Percentiles rank a stretch among this genome's conserved stretches.
Evolutionary conservation across 768 basidiomycete genomes (phyloP).

Genomic region (Antrodiella citrinella): DNA sequence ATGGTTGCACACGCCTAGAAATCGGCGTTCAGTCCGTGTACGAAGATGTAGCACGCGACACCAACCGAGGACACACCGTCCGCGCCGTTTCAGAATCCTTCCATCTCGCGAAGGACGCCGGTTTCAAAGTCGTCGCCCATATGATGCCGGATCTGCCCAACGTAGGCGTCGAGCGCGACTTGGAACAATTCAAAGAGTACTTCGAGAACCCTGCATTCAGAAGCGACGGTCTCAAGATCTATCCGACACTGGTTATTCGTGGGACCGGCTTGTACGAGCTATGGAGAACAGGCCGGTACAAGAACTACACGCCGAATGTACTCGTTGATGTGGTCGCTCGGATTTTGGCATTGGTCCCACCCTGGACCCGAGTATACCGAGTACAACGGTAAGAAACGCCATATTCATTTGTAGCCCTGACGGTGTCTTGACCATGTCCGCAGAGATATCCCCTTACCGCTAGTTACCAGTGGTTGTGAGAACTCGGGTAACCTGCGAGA

Average conservation of each 20-base stretch:
- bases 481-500: constrained; percentile 97
- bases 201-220: constrained; percentile 98
- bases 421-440: not conserved
- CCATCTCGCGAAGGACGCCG: constrained; percentile 96
- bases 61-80: constrained; percentile 97
- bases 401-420: not conserved
- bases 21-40: constrained; percentile 99
- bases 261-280: constrained; percentile 95
- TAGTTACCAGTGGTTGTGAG: constrained; percentile 95
- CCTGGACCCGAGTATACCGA: constrained; percentile 97
- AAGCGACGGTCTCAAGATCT: constrained; percentile 96
- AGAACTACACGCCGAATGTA: constrained; percentile 99
- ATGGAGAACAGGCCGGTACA: constrained; percentile 95
- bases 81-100: constrained; percentile 95
- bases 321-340: constrained; percentile 95
- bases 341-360: constrained; percentile 92
- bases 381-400: constrained; percentile 68
- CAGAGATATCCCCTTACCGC: constrained; percentile 94
- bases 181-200: constrained; percentile 98
- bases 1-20: constrained; percentile 96
- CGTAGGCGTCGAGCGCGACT: constrained; percentile 92
- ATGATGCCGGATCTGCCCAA: constrained; percentile 99
- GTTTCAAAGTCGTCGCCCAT: constrained; percentile 99
- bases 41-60: constrained; percentile 98
- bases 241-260: constrained; percentile 95